Percentiles rank a stretch among this genome's conserved stretches.
Conservation (phyloP, 2,329 filamentous ascomycete species). For the Nemania bipapillata region DNA sequence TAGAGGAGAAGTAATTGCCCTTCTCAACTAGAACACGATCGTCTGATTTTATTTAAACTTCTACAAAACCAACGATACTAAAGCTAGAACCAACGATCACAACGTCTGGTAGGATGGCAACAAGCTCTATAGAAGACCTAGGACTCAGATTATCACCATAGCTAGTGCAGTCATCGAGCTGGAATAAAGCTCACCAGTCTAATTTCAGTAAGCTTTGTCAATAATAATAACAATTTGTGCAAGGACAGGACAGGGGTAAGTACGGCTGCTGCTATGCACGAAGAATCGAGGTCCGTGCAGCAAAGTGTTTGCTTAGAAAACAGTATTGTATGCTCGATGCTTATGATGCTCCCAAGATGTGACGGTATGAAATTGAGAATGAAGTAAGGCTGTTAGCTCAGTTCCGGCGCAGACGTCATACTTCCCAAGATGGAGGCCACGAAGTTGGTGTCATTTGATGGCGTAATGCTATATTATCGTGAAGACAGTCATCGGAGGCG, state of each 20-base stretch:
- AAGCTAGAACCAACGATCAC: slow-evolving; percentile 89
- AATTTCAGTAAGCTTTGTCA: slow-evolving; percentile 21
- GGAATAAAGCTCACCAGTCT: slow-evolving; percentile 9
- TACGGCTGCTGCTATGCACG: slow-evolving; percentile 18
- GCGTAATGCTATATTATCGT: slow-evolving; percentile 18
- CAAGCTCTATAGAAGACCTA: slow-evolving; percentile 1
- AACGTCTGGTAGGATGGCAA: slow-evolving; percentile 52
- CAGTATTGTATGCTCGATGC: slow-evolving; percentile 19
- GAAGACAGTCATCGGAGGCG: slow-evolving; percentile 19
- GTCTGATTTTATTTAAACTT: slow-evolving; percentile 77
- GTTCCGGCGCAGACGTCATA: background rate
- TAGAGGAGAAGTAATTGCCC: slow-evolving; percentile 76
- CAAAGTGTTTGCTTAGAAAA: slow-evolving; percentile 19
- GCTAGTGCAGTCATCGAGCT: slow-evolving; percentile 17
- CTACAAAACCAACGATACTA: slow-evolving; percentile 83
- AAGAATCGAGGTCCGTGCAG: slow-evolving; percentile 10
- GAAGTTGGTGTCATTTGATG: slow-evolving; percentile 19
- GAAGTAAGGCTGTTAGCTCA: background rate
- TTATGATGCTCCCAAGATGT: slow-evolving; percentile 29
- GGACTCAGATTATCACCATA: background rate
- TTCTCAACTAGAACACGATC: slow-evolving; percentile 79
- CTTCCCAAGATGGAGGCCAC: background rate
- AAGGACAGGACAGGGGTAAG: slow-evolving; percentile 22
- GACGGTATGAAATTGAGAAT: slow-evolving; percentile 22
- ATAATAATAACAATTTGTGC: slow-evolving; percentile 17